Conservation (phyloP, 2,329 filamentous ascomycete genomes). For the Verticillium nonalfalfae region DNA sequence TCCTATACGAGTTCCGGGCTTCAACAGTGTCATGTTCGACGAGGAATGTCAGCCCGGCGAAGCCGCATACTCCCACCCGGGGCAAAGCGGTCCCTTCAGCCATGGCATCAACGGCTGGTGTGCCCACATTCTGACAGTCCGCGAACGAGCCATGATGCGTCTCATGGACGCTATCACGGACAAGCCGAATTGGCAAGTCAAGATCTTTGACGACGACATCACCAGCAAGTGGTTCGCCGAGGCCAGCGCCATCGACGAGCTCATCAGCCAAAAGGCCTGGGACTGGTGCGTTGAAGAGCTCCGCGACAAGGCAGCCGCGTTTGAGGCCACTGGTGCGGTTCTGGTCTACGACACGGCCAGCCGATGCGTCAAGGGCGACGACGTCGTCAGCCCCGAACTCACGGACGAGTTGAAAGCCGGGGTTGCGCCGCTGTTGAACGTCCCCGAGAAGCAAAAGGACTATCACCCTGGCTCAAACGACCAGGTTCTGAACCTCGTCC, state of each 20-base stretch:
- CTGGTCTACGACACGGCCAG: conserved; percentile 24
- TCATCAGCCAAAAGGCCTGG: neutral
- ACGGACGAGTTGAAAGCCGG: conserved; percentile 31
- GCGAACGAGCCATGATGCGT: conserved; percentile 16
- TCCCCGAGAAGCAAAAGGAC: conserved; percentile 43
- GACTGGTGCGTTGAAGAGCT: conserved; percentile 23
- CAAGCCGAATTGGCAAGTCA: conserved; percentile 19
- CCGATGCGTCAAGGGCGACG: conserved; percentile 28
- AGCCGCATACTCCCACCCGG: no score
- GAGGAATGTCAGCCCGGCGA: neutral
- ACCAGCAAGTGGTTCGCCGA: conserved; percentile 16
- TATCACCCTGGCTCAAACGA: conserved; percentile 54
- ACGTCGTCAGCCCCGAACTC: conserved; percentile 15
- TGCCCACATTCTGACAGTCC: conserved; percentile 4
- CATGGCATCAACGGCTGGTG: neutral
- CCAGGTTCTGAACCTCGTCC: conserved; percentile 55
- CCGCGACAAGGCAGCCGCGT: conserved; percentile 22
- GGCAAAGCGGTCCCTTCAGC: neutral
- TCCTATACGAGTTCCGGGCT: neutral
- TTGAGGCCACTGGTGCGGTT: conserved; percentile 22
- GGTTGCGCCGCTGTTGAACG: conserved; percentile 40
- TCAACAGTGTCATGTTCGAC: neutral
- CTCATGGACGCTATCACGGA: conserved; percentile 20
- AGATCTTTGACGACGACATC: conserved; percentile 16
- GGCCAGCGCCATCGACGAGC: neutral